A percentile compares a stretch with the other conserved stretches of the same genome.
Conservation (phyloP, 495 filamentous ascomycete genomes). For the Penicillium odoratum region DNA sequence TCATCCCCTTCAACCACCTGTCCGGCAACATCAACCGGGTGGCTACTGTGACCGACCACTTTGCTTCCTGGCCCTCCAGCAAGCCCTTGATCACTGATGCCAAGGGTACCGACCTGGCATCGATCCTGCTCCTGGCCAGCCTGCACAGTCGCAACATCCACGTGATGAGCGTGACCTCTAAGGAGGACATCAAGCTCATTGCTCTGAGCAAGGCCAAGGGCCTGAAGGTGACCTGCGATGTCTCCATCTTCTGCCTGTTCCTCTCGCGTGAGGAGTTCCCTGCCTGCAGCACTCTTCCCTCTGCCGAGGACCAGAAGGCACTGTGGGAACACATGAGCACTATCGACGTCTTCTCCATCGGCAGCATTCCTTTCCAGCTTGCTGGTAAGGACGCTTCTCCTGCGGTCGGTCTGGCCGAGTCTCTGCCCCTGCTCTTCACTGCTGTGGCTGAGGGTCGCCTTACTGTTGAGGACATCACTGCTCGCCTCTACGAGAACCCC, state of each 20-base stretch:
- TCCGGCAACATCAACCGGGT: constrained; percentile 87
- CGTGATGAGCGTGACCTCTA: constrained; percentile 77
- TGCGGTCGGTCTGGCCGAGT: constrained; percentile 70
- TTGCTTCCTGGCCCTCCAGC: constrained; percentile 74
- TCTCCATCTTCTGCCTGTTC: constrained; percentile 79
- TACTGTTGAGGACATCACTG: constrained; percentile 70
- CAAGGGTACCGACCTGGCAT: constrained; percentile 79
- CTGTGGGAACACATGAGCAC: constrained; percentile 76
- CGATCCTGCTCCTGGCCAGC: constrained; percentile 75
- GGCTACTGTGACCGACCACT: constrained; percentile 77
- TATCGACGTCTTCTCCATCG: constrained; percentile 83
- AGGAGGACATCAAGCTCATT: constrained; percentile 81
- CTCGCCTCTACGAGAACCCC: constrained; percentile 75
- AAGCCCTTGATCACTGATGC: constrained; percentile 88
- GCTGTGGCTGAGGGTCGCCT: constrained; percentile 75
- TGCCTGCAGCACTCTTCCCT: constrained; percentile 65
- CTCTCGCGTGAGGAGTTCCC: constrained; percentile 74
- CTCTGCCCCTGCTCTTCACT: constrained; percentile 75
- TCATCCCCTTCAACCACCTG: constrained; percentile 85
- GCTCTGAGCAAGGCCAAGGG: constrained; percentile 80
- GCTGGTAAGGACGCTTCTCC: constrained; percentile 61
- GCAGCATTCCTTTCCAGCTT: constrained; percentile 79
- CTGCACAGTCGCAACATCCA: constrained; percentile 83
- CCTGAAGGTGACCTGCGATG: constrained; percentile 81
- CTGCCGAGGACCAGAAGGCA: constrained; percentile 68